Evolutionary conservation across 2,329 filamentous ascomycete species (phyloP).

Genomic region (Nigrospora oryzae): DNA sequence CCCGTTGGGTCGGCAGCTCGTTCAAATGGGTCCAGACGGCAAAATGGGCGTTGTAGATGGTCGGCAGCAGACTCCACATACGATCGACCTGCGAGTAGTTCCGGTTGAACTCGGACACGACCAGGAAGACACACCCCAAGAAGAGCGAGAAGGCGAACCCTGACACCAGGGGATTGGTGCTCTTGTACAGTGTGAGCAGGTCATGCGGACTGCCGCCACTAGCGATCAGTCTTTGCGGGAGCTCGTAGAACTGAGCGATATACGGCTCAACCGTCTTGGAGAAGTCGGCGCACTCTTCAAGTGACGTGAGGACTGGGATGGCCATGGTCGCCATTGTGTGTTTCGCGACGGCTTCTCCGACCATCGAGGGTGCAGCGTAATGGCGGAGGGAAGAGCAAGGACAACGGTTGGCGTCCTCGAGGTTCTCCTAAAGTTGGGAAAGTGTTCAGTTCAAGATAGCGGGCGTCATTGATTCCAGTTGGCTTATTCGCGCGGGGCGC

Average conservation of each 20-base stretch:
- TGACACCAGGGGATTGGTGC: slow-evolving; percentile 79
- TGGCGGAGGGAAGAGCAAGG: no score
- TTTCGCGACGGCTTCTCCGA: no score
- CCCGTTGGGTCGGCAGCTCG: slow-evolving; percentile 58
- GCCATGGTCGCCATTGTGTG: slow-evolving; percentile 40
- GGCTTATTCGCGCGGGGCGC: no score
- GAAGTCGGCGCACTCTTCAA: slow-evolving; percentile 72
- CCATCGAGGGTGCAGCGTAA: no score
- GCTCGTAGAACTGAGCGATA: slow-evolving; percentile 57
- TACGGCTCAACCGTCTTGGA: slow-evolving; percentile 68
- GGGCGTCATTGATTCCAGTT: no score
- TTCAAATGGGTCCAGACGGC: slow-evolving; percentile 72
- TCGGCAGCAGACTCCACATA: slow-evolving; percentile 82
- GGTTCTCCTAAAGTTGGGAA: no score
- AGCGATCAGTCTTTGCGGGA: slow-evolving; percentile 57
- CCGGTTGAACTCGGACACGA: slow-evolving; percentile 74
- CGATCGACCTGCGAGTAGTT: slow-evolving; percentile 98
- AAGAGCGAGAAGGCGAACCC: slow-evolving; percentile 64
- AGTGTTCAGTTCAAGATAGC: no score
- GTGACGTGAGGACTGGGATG: slow-evolving; percentile 60
- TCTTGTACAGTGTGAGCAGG: slow-evolving; percentile 64
- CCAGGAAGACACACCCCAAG: slow-evolving; percentile 62
- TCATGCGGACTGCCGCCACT: slow-evolving; percentile 51
- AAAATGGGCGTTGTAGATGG: slow-evolving; percentile 80
- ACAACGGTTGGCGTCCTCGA: no score